Evolutionary conservation across 2,329 filamentous ascomycete genomes (phyloP), one percentile per base, ranked within the genome.

Genomic region (Fusarium scirpi): DNA sequence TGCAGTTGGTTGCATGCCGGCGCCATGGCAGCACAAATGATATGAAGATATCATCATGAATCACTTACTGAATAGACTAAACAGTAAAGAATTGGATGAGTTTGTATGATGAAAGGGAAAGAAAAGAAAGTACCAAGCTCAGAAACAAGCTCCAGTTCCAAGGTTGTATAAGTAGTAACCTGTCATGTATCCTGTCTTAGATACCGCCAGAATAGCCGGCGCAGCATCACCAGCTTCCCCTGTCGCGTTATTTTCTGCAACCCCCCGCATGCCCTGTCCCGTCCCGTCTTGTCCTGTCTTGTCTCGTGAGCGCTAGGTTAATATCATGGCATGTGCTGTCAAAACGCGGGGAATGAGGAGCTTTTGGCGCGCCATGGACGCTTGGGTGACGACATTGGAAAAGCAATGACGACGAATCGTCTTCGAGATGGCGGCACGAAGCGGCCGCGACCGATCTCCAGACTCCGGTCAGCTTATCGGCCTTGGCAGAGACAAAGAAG

Each of bases 371-470:
- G 62, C 58, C 52, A 67, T 49, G 49, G 29, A 60, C 62, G 62
- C 44, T 67, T 41, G 43, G 43, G 71, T 73, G 71, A 72, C 69
- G 65, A 72, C 70, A 72, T 40, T 59, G 40, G 65, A 62, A 62
- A 52, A 27, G 46, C 13, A 41, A 55, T 44, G 45, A 40, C 46
- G 34, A 54, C 65, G 49, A 57, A 47, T 72, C 34, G 48, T 27
- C 53, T 60, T 51, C 58, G 34, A 54, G 57, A 55, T 34, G 43
- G 24, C 40, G 12, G 22, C 40, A 18, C 38, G 11, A n/a, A 24
- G 56, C 58, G 44, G 46, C 58, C 25, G 22, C 22, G 51, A 29
- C 40, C 34, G 41, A 48, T 25, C 29, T 54, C 27, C 27, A 29
- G 27, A 11, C 27, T 29, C 34, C 49, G 40, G 57, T 72, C 65